Evolutionary conservation across 73 alveolate genomes (phyloP), one percentile per base, ranked within the genome.

Genomic region (Symbiodinium pilosum): DNA sequence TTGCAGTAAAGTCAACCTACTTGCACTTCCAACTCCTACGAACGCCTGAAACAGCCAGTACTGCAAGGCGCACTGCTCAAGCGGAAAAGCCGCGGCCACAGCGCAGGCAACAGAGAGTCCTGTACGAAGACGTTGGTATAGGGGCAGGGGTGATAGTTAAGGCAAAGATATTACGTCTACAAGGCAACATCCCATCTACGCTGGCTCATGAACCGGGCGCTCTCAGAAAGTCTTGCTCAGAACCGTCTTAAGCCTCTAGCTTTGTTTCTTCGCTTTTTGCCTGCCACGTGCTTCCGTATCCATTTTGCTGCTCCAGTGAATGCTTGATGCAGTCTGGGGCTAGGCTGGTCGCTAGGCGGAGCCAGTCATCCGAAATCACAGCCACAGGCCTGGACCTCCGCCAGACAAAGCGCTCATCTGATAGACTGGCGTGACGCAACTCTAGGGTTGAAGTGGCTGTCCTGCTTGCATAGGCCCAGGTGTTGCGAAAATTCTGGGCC

Each of bases 101-200:
- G 97, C 97, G 14, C 89, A 91, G 88, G 97, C 97, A 38, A 91
- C 97, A n/a, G 97, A 91, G 39, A 91, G 97, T 16, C 97, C 97
- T 91, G n/a, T n/a, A n/a, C n/a, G n/a, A n/a, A n/a, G n/a, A n/a
- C n/a, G n/a, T n/a, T n/a, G n/a, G n/a, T n/a, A n/a, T n/a, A n/a
- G n/a, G n/a, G n/a, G n/a, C n/a, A n/a, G n/a, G n/a, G n/a, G n/a
- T n/a, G n/a, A n/a, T n/a, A n/a, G n/a, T n/a, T n/a, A n/a, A n/a
- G n/a, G n/a, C n/a, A n/a, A n/a, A n/a, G n/a, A n/a, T n/a, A n/a
- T n/a, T n/a, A n/a, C n/a, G n/a, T n/a, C n/a, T n/a, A n/a, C n/a
- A n/a, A n/a, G n/a, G n/a, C n/a, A n/a, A n/a, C n/a, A n/a, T n/a
- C n/a, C n/a, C n/a, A n/a, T n/a, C n/a, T n/a, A n/a, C n/a, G n/a